These are phyloP conservation scores for Pseudozyma pruni DNA, from an alignment of 1,284 basidiomycete species.

Conservation along the genomic window DNA sequence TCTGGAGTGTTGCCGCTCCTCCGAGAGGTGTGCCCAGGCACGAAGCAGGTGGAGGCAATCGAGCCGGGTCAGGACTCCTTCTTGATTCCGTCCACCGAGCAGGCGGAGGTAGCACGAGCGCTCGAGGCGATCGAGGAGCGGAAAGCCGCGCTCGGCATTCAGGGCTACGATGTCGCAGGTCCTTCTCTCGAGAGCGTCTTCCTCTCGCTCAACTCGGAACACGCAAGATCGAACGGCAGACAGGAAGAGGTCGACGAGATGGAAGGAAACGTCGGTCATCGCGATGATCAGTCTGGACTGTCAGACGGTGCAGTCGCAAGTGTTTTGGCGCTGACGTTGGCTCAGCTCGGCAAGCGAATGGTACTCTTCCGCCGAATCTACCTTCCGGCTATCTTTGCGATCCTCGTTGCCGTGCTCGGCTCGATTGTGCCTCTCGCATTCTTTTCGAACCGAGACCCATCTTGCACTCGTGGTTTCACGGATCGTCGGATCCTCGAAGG, in stretches of 20 bases:
- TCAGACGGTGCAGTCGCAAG: constrained; percentile 72
- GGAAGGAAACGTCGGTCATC: constrained; percentile 32
- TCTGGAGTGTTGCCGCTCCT: constrained; percentile 10
- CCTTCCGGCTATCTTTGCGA: constrained; percentile 75
- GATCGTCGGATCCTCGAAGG: constrained; percentile 65
- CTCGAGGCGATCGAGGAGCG: constrained; percentile 73
- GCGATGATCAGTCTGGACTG: constrained; percentile 67
- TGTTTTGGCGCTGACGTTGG: constrained; percentile 74
- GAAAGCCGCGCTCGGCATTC: constrained; percentile 69
- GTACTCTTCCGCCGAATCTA: constrained; percentile 77
- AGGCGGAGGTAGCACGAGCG: constrained; percentile 72
- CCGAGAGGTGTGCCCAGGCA: constrained; percentile 39
- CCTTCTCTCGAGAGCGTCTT: constrained; percentile 84
- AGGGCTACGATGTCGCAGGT: constrained; percentile 76
- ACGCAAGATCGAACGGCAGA: constrained; percentile 34
- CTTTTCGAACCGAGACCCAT: constrained; percentile 72
- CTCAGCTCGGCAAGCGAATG: constrained; percentile 79
- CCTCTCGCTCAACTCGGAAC: constrained; percentile 74
- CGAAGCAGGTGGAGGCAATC: constrained; percentile 67
- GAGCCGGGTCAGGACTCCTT: constrained; percentile 64
- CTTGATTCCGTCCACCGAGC: constrained; percentile 53
- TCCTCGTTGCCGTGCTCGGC: constrained; percentile 76
- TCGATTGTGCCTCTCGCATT: constrained; percentile 77
- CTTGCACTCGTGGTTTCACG: constrained; percentile 69
- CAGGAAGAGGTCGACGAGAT: constrained; percentile 37